Evolutionary conservation across 768 basidiomycete species (phyloP).

Genomic region (Mycena amicta): DNA sequence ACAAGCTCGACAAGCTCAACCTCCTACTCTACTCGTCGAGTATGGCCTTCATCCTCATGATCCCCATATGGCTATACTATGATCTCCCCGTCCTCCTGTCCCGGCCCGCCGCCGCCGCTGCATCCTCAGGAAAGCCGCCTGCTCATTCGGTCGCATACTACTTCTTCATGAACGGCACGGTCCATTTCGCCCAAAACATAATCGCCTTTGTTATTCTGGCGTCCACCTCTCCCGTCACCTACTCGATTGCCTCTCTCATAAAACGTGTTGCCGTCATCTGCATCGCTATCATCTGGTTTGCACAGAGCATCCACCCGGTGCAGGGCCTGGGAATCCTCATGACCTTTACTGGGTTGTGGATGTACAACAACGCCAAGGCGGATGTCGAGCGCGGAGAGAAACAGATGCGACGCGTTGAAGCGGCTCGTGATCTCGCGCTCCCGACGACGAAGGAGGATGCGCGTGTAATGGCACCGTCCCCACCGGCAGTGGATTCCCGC

Average conservation of each 20-base stretch:
- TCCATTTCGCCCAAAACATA: slow-evolving; percentile 96
- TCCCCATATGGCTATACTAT: slow-evolving; percentile 91
- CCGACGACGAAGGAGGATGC: slow-evolving; percentile 69
- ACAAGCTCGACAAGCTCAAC: slow-evolving; percentile 96
- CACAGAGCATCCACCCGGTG: slow-evolving; percentile 77
- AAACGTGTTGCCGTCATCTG: slow-evolving; percentile 98
- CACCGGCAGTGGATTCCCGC: slow-evolving; percentile 31
- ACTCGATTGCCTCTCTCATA: slow-evolving; percentile 96
- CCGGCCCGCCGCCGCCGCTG: slow-evolving; percentile 43
- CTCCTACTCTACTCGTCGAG: slow-evolving; percentile 91
- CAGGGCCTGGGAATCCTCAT: slow-evolving; percentile 89
- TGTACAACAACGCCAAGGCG: slow-evolving; percentile 94
- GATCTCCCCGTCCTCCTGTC: slow-evolving; percentile 76
- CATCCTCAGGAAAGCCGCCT: slow-evolving; percentile 47
- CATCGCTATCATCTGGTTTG: slow-evolving; percentile 97
- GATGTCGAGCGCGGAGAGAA: slow-evolving; percentile 95
- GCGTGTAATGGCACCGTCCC: slow-evolving; percentile 46
- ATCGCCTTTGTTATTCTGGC: slow-evolving; percentile 97
- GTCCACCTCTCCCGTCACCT: slow-evolving; percentile 96
- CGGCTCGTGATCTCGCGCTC: slow-evolving; percentile 65
- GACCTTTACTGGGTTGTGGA: slow-evolving; percentile 88
- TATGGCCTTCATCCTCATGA: slow-evolving; percentile 94
- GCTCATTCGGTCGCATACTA: slow-evolving; percentile 75
- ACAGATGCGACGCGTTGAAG: slow-evolving; percentile 78
- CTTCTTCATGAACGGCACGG: slow-evolving; percentile 92